These are phyloP conservation scores for Diaporthe batatas DNA, from an alignment of 2,329 filamentous ascomycete species.

Conservation along the genomic window DNA sequence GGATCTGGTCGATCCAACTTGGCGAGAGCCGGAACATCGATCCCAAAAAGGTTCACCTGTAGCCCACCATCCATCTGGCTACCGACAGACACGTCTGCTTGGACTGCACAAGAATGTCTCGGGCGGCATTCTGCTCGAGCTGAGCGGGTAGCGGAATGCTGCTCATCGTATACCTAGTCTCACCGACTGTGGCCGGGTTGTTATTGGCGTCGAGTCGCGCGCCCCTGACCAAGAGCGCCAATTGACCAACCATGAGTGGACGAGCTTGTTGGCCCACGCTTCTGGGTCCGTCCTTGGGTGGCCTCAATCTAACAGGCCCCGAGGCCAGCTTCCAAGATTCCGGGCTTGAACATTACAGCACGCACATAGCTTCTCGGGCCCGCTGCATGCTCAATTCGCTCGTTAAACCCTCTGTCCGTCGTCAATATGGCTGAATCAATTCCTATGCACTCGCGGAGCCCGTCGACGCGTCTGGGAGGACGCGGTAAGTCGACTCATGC, in stretches of 20 bases:
- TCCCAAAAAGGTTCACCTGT: conserved; percentile 1
- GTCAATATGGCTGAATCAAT: conserved; percentile 49
- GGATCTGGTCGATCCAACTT: conserved; percentile 29
- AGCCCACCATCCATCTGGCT: background rate
- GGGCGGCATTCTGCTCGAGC: conserved; percentile 27
- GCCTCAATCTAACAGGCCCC: conserved; percentile 31
- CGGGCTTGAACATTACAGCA: conserved; percentile 15
- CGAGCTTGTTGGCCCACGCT: conserved; percentile 32
- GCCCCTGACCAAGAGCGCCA: conserved; percentile 38
- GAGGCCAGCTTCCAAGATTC: conserved; percentile 23
- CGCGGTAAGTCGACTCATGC: conserved; percentile 55
- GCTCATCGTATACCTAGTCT: conserved; percentile 21
- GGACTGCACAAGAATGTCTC: conserved; percentile 29
- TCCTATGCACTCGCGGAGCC: conserved; percentile 52
- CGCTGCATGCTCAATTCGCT: conserved; percentile 16
- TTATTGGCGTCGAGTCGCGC: conserved; percentile 36
- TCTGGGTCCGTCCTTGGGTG: conserved; percentile 37
- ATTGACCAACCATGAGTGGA: conserved; percentile 41
- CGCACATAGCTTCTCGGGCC: background rate
- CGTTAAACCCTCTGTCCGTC: background rate
- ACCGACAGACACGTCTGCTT: background rate
- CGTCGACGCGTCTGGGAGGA: conserved; percentile 55
- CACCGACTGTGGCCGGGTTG: conserved; percentile 36
- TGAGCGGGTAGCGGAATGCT: conserved; percentile 9
- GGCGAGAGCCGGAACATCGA: conserved; percentile 16